Percentiles rank a stretch among this genome's conserved stretches.
phyloP scores from a whole-genome alignment of 257 asterid species.

The Rehmannia glutinosa region DNA sequence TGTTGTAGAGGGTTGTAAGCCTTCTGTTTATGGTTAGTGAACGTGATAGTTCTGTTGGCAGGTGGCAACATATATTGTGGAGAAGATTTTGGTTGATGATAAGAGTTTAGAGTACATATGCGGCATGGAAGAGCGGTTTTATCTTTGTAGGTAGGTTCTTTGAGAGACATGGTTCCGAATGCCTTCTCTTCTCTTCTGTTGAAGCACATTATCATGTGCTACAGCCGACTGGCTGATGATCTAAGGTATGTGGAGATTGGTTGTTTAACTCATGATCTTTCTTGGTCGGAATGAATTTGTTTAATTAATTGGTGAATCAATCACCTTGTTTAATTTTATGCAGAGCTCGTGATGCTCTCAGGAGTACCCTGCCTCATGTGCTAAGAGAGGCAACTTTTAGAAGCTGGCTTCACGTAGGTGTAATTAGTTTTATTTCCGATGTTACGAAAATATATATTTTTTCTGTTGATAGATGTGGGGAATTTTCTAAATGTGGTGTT shows the following conservation, averaged over 20 bases:
- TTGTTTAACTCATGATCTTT: too few relatives aligned
- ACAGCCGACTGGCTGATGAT: slow-evolving; percentile 82
- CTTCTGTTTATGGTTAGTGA: too few relatives aligned
- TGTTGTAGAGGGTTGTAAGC: background rate
- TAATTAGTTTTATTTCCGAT: too few relatives aligned
- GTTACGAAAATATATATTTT: too few relatives aligned
- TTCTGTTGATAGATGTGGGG: too few relatives aligned
- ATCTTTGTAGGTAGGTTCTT: slow-evolving; percentile 82
- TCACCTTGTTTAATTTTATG: slow-evolving; percentile 9
- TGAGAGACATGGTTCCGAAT: slow-evolving; percentile 89
- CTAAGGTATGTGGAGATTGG: slow-evolving; percentile 42
- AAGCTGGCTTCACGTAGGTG: slow-evolving; percentile 79
- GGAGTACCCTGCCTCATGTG: slow-evolving; percentile 77
- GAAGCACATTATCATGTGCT: slow-evolving; percentile 90
- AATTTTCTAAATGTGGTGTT: too few relatives aligned
- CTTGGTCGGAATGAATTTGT: too few relatives aligned
- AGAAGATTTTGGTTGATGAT: slow-evolving; percentile 91
- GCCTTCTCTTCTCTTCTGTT: slow-evolving; percentile 75
- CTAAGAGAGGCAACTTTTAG: slow-evolving; percentile 77
- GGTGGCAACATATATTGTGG: slow-evolving; percentile 97
- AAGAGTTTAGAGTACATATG: slow-evolving; percentile 88
- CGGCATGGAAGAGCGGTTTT: slow-evolving; percentile 79
- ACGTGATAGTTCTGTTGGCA: too few relatives aligned
- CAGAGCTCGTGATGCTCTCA: slow-evolving; percentile 90
- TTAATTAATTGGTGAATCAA: background rate